These are phyloP conservation scores for Fraxinus excelsior DNA, from an alignment of 257 asterid species.

Conservation along the genomic window DNA sequence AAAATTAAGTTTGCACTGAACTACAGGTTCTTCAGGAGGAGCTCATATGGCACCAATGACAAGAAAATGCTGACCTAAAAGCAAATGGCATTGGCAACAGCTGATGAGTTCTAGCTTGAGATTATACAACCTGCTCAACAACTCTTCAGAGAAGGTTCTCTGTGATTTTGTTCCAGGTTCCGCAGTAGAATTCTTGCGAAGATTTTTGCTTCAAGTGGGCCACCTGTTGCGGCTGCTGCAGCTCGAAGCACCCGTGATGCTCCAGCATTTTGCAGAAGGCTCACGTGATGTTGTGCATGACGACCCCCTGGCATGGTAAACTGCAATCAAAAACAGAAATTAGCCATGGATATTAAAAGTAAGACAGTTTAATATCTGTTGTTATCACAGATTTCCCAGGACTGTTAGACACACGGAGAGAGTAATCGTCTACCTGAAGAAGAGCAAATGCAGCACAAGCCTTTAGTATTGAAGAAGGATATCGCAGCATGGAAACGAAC, in stretches of 20 bases:
- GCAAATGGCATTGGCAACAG: too few species aligned
- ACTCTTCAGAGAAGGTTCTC: constrained; percentile 32
- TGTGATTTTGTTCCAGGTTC: constrained; percentile 54
- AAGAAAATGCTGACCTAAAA: background rate
- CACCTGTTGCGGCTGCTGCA: constrained; percentile 74
- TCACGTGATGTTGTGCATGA: constrained; percentile 68
- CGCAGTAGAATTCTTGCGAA: constrained; percentile 72
- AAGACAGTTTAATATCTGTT: too few species aligned
- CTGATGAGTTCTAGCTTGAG: background rate
- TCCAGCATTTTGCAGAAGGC: constrained; percentile 65
- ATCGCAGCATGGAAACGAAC: constrained; percentile 76
- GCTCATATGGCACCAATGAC: too few species aligned
- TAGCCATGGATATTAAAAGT: too few species aligned
- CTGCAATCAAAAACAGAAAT: constrained; percentile 30
- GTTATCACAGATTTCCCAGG: too few species aligned
- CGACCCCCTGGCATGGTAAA: constrained; percentile 75
- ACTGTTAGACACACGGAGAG: background rate
- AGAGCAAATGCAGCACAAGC: constrained; percentile 92
- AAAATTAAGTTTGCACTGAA: too few species aligned
- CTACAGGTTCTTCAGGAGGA: too few species aligned
- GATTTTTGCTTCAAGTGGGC: constrained; percentile 68
- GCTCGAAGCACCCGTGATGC: constrained; percentile 76
- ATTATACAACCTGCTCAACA: background rate
- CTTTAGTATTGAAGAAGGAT: constrained; percentile 69
- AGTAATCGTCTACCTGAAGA: constrained; percentile 57